A percentile compares a stretch with the other conserved stretches of the same genome.
Conservation (phyloP, 208 protist genomes). For the Tritrichomonas musculus region DNA sequence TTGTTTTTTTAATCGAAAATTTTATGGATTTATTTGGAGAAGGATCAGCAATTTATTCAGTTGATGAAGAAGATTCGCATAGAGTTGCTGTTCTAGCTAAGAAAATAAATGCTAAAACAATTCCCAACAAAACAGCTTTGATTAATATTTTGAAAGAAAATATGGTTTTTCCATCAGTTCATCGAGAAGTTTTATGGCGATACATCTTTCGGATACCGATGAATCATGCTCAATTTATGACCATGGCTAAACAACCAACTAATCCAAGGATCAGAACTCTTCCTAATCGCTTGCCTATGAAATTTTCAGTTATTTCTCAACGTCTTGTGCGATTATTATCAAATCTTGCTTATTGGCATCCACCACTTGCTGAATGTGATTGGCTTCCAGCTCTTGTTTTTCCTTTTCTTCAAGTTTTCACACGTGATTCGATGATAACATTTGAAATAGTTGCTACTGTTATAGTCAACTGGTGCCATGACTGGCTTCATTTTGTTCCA, state of each 20-base stretch:
- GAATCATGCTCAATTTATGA: slow-evolving; percentile 34
- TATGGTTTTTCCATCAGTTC: slow-evolving; percentile 26
- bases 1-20: too few relatives aligned
- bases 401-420: slow-evolving; percentile 36
- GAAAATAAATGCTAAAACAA: background rate
- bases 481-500: slow-evolving; percentile 41
- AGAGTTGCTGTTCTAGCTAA: background rate
- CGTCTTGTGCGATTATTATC: slow-evolving; percentile 21
- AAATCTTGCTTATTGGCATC: slow-evolving; percentile 38
- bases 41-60: background rate
- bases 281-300: slow-evolving; percentile 35
- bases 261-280: slow-evolving; percentile 32
- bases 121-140: background rate
- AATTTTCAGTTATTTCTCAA: slow-evolving; percentile 31
- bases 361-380: slow-evolving; percentile 38
- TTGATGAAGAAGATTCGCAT: background rate
- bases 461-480: slow-evolving; percentile 38
- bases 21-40: background rate
- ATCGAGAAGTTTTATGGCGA: slow-evolving; percentile 35
- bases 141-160: background rate
- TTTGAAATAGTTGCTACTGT: slow-evolving; percentile 39
- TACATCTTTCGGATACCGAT: slow-evolving; percentile 38
- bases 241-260: slow-evolving; percentile 13
- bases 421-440: background rate
- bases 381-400: slow-evolving; percentile 38